Evolutionary conservation across 2,329 filamentous ascomycete species (phyloP), one percentile per base, ranked within the genome.

Genomic region (Colletotrichum tanaceti): DNA sequence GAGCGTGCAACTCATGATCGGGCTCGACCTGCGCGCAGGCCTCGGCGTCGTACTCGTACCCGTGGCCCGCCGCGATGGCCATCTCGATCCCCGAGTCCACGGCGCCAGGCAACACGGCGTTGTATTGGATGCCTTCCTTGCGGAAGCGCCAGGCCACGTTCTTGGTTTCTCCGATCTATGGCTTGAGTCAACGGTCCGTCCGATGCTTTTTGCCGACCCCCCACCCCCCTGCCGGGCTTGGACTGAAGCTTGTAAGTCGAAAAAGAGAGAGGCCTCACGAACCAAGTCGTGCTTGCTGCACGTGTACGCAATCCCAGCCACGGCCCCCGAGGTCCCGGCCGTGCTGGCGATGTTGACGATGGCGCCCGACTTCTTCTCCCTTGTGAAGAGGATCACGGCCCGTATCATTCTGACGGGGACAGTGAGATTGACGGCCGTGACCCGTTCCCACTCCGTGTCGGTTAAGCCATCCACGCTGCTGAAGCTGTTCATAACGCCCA

Each of bases 61-160:
- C 71, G 4, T 59, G 35, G n/a, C 62, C 55, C 18, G 55, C 35
- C 3, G 71, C 70, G 43, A 76, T 75, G 10, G 68, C 66, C 70
- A 76, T 73, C 2, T 75, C 75, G 22, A 77, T 73, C n/a, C 72
- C 70, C 52, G 73, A 75, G 65, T 77, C 74, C 43, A 77, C 72
- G 4, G 74, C 73, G 2, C 75, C 75, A 2, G 83, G 82, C 5
- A 82, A 57, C 13, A 65, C 24, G n/a, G 62, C 49, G n/a, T 68
- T 60, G 55, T 55, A 65, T 38, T 49, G 35, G 18, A 85, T 83
- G 9, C 79, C 78, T 38, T 83, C 79, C 44, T 81, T 77, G 24
- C 77, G 77, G 68, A 83, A 84, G 6, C 80, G 75, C 78, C 80
- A 84, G 18, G 82, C 82, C 0, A 83, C 80, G 63, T 83, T 83